Base-by-base conservation (phyloP, 2,329 filamentous ascomycete genomes). In the Nemania sp. region DNA sequence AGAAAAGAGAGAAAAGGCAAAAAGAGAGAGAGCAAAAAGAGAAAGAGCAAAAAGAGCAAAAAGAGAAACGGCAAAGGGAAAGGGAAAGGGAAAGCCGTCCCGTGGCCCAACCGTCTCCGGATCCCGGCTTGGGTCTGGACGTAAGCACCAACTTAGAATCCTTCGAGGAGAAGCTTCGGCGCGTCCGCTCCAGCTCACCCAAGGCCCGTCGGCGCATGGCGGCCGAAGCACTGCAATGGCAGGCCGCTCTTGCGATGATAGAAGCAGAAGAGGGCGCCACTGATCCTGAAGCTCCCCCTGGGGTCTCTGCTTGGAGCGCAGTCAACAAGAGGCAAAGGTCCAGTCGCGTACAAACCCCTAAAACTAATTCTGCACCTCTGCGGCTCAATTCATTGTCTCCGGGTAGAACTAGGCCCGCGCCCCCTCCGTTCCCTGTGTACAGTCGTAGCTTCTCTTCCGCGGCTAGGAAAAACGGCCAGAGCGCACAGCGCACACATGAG, bases 141-240 rank as follows among this genome's bases (percentile, higher is more conserved):
- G 40, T 46, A 2, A 49, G 43, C 11, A 59, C 56, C 12, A 52
- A 52, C 14, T 45, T 52, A 12, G 56, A 58, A 5, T 53, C 59
- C 1, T 68, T 67, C 34, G 60, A 57, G 12, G 63, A 63, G 9
- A 69, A 68, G 47, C 52, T 68, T 5, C 57, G 46, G 7, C 57
- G 52, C 46, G 41, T 57, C 26, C 61, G 66, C 5, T 52, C 45
- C 2, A 60, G 57, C 54, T 66, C 65, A 7, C 63, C 63, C n/a
- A 50, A 51, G 19, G 63, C 63, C 17, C 60, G 64, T 36, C 60
- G 59, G n/a, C 53, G 45, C 11, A 59, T 69, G 52, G 59, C 60
- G 23, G 65, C 66, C 14, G 60, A 68, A 37, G 52, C 52, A 15
- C 51, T 63, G 43, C 66, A 68, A 42, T 68, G 66, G 66, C 61